Evolutionary conservation across 371 early-diverging fungal species (phyloP).

Genomic region (Syncephalastrum monosporum): DNA sequence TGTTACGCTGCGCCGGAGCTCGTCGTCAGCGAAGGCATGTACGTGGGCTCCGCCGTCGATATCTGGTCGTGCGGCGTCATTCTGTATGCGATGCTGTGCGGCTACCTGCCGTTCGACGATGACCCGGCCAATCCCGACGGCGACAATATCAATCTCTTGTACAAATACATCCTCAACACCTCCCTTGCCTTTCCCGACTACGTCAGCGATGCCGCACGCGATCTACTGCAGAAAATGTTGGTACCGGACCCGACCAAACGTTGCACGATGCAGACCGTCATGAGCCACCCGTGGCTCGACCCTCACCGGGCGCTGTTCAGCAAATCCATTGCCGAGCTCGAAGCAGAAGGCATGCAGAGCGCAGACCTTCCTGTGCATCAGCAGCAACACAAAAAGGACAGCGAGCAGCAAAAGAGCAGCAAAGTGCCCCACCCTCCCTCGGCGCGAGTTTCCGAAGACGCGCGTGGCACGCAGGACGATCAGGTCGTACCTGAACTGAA

Average conservation of each 20-base stretch:
- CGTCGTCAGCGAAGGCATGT: constrained; percentile 93
- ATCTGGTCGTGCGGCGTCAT: constrained; percentile 97
- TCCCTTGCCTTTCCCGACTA: constrained; percentile 89
- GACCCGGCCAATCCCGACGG: constrained; percentile 96
- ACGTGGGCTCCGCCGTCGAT: constrained; percentile 97
- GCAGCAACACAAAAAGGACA: not conserved
- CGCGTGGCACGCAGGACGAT: constrained; percentile 1
- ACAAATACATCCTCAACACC: constrained; percentile 93
- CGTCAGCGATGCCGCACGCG: constrained; percentile 77
- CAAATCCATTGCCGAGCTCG: constrained; percentile 18
- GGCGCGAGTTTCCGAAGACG: not conserved
- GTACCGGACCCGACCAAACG: constrained; percentile 88
- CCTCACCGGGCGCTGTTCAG: constrained; percentile 33
- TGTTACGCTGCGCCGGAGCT: constrained; percentile 99
- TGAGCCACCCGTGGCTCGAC: constrained; percentile 75
- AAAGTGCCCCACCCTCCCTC: no score
- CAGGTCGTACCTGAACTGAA: constrained; percentile 6
- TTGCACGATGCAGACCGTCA: constrained; percentile 84
- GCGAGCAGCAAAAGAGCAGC: not conserved
- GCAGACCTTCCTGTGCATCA: constrained; percentile 18
- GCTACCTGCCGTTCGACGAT: constrained; percentile 99
- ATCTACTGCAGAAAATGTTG: constrained; percentile 87
- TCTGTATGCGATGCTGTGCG: constrained; percentile 95
- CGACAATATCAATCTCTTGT: constrained; percentile 93
- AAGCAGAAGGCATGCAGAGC: constrained; percentile 13